Evolutionary conservation across 768 basidiomycete species (phyloP), one percentile per base, ranked within the genome.

Genomic region (Leccinum boreale): DNA sequence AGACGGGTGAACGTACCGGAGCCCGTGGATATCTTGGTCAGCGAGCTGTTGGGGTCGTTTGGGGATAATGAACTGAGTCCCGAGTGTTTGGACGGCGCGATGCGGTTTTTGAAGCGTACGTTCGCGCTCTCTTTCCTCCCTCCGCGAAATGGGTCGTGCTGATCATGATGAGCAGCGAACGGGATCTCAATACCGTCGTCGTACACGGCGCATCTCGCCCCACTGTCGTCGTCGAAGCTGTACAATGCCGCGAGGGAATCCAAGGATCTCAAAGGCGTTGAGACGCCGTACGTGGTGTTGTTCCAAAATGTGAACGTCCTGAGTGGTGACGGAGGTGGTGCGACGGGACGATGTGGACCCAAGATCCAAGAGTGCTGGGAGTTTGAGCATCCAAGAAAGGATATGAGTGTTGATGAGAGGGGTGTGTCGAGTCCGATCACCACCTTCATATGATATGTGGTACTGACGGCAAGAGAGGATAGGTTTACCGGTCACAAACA

Each of bases 281-380:
- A 99, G 74, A 98, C 94, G 31, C 96, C 97, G 1, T 98, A 98
- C 65, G 97, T 99, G 17, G 97, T 98, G 59, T 96, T 98, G 95
- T 93, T 99, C 72, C 88, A 92, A 67, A 91, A 93, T 9, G 90
- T 93, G 60, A 95, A 94, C 62, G 81, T 94, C 58, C 79, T 99
- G 44, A 92, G 90, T 57, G 94, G 87, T 8, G 78, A 90, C 50
- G 83, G 88, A 47, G 81, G 82, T 28, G 81, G 83, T 44, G 63
- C 78, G 35, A 77, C 79, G 64, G 85, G 84, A 17, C 79, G 83
- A 48, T 94, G 91, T 75, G 94, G 94, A 14, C 79, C 86, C 2
- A 84, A 85, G 62, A 80, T 97, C 35, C 97, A 98, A 72, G 90
- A 94, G 65, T 98, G 96, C 65, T 99, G 97, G 97, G 88, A 90